A percentile compares a stretch with the other conserved stretches of the same genome.
Evolutionary conservation across 1,284 basidiomycete species (phyloP).

Genomic region (Apiotrichum gracile): DNA sequence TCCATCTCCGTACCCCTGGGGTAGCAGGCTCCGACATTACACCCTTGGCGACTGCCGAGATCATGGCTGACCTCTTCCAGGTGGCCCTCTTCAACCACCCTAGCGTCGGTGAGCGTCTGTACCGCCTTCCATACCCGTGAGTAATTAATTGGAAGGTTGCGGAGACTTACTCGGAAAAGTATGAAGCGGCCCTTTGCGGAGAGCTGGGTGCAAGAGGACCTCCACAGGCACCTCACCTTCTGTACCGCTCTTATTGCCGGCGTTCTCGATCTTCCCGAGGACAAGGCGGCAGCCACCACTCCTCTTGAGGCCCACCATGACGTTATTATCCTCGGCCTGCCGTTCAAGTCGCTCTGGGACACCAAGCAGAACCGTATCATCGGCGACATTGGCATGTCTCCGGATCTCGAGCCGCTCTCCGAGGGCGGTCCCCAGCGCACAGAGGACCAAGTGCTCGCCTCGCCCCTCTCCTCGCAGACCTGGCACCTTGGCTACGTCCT

Average conservation of each 20-base stretch:
- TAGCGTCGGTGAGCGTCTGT: constrained; percentile 17
- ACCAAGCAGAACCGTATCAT: constrained; percentile 6
- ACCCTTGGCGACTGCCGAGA: neutral
- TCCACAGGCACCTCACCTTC: neutral
- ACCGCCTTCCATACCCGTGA: constrained; percentile 21
- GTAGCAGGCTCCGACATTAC: neutral
- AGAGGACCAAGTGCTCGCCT: constrained; percentile 2
- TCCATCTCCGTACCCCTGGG: too few species aligned
- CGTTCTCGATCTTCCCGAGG: neutral
- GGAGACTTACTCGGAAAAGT: neutral
- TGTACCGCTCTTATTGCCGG: neutral
- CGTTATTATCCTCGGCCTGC: constrained; percentile 6
- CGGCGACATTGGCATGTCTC: constrained; percentile 15
- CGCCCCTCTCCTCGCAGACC: neutral
- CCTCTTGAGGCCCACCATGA: constrained; percentile 1
- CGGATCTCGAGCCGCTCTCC: neutral
- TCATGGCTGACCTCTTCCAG: constrained; percentile 6
- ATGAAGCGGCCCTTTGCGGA: constrained; percentile 13
- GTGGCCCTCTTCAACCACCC: constrained; percentile 21
- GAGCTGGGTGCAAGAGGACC: constrained; percentile 3
- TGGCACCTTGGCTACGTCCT: constrained; percentile 20
- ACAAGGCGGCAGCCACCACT: neutral
- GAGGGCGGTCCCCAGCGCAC: neutral
- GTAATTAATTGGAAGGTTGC: neutral
- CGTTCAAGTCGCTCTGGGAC: constrained; percentile 16